Base-by-base conservation (phyloP, 139 green algal genomes). In the Chlamydomonas applanata region DNA sequence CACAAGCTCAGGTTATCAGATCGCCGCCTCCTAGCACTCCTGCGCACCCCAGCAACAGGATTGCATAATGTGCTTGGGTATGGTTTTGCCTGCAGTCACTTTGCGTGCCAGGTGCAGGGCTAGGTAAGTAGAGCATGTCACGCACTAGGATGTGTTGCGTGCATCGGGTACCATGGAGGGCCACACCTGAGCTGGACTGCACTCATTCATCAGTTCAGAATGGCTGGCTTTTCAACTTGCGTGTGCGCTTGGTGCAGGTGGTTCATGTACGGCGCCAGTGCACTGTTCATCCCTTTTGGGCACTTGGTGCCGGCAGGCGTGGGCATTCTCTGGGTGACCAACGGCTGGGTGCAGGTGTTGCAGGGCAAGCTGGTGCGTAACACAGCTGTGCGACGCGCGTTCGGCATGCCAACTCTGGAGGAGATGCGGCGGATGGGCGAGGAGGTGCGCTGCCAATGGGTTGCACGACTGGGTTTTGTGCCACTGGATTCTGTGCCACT, bases 271-370 rank as follows among this genome's bases (percentile, higher is more conserved):
- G 64, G 64, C 3, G 64, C 64, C 9, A 44, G 36, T 24, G 40
- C 96, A 25, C 52, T 81, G 69, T 91, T 97, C 34, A 73, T 96
- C 13, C 85, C 91, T 22, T 54, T 91, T 27, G 90, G 92, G 0
- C 40, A 66, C 22, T 81, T 73, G 66, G 82, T 95, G 25, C 76
- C 89, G 0, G 78, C 91, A 7, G 89, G 75, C 11, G 72, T 82
- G 1, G 79, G 59, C 0, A 17, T 86, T n/a, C 71, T 89, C 44
- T 89, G 83, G 83, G 75, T 75, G 2, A 69, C 45, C 71, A 89
- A 89, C 77, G 75, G 70, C 2, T 46, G 76, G 20, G 32, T 66
- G 5, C 69, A 75, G 69, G 49, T 76, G 7, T 59, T 46, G 56
- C 82, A 87, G 74, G 72, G 57, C 0, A 24, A 35, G 2, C 0